Evolutionary conservation across 2,329 filamentous ascomycete species (phyloP).

Genomic region (Emericellopsis cladophorae): DNA sequence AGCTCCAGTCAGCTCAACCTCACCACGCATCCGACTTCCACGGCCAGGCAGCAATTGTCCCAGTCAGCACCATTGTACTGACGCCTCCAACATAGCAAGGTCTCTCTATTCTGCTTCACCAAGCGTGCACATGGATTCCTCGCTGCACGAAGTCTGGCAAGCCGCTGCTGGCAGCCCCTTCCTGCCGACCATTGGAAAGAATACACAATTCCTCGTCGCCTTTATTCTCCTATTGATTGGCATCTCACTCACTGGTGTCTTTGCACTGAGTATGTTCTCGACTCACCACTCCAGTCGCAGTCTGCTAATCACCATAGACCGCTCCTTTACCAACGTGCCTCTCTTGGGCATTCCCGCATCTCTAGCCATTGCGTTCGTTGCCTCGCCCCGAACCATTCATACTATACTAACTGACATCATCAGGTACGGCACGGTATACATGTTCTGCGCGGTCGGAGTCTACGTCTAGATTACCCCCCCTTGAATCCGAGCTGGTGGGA

Average conservation of each 20-base stretch:
- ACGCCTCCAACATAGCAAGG: background rate
- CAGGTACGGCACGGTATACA: constrained; percentile 85
- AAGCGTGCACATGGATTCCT: constrained; percentile 54
- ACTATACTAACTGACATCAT: constrained; percentile 3
- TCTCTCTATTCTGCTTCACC: constrained; percentile 1
- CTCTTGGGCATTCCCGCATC: constrained; percentile 78
- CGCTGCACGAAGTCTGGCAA: constrained; percentile 85
- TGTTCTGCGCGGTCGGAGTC: constrained; percentile 97
- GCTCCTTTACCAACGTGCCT: constrained; percentile 64
- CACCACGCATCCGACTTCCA: no score
- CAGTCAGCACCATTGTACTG: background rate
- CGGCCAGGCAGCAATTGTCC: no score
- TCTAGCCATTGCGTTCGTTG: constrained; percentile 71
- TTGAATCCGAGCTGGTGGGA: constrained; percentile 15
- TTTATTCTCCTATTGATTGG: constrained; percentile 64
- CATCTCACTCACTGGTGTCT: constrained; percentile 62
- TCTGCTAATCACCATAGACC: constrained; percentile 44
- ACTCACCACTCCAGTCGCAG: background rate
- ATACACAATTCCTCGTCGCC: constrained; percentile 70
- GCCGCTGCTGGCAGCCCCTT: constrained; percentile 81
- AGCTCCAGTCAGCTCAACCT: no score
- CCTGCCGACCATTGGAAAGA: constrained; percentile 66
- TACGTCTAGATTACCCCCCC: constrained; percentile 67
- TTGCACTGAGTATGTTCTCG: constrained; percentile 63
- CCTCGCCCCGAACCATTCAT: background rate